Evolutionary conservation across 2,329 filamentous ascomycete species (phyloP), one percentile per base, ranked within the genome.

Genomic region (Penicillium sumatraense): DNA sequence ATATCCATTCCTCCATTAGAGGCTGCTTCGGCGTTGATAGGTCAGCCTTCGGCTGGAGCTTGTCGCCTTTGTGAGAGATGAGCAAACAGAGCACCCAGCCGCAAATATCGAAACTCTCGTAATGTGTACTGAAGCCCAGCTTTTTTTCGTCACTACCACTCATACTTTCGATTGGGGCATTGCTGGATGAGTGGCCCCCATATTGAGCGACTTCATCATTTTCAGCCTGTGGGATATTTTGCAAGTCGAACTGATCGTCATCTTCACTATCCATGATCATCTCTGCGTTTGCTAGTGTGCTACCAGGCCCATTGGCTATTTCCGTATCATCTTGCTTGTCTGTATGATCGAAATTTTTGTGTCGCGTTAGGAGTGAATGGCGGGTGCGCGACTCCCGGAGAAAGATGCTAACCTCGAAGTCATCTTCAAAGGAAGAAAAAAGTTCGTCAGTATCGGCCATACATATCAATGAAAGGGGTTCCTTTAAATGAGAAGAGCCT

Each of bases 81-180:
- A 99, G 89, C 55, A 99, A 81, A 74, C 93, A 98, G 23, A 99
- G 80, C 44, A 96, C 91, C 64, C 91, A 89, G 10, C 95, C 92
- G 76, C 96, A 96, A 69, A 99, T 97, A 66, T 89, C 90, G 76
- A 98, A 98, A 8, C 95, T 93, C 68, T 98, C 92, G 75, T 98
- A 99, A 13, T 87, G 88, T 23, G 93, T 95, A 58, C 89, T 88
- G 79, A 97, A 85, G 18, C 84, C 85, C 65, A 96, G 78, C 73
- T 97, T 98, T 80, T 99, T 97, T 77, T 97, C 96, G 68, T 96
- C 89, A 10, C 20, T 23, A 54, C 89, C 86, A 9, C 72, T 47
- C 5, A 18, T 21, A 45, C 29, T 18, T 14, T 11, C 31, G 18
- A n/a, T 7, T 20, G n/a, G 35, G 16, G 13, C 27, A 11, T 24